Evolutionary conservation across 129 eudicot species (phyloP), one percentile per base, ranked within the genome.

Genomic region (Deinandra increscens): DNA sequence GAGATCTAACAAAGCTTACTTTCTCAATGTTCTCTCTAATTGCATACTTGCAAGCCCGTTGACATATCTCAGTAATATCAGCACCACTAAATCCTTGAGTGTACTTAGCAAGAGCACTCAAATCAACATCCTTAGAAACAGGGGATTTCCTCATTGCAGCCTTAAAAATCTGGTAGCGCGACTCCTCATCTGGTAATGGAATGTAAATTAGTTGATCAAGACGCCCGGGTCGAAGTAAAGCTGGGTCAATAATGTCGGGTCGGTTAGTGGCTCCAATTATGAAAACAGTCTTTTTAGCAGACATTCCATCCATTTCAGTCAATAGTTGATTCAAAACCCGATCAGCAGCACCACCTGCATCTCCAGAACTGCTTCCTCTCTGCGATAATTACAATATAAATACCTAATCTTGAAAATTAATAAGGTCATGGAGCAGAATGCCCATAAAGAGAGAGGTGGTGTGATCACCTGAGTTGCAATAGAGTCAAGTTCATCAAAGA

Each of bases 401-500:
- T 56, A 4, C 17, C 63, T 23, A 56, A 12, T 12, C 38, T 56
- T 26, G 17, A 12, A 56, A 26, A 7, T 5, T 9, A 11, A 23
- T n/a, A 56, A 56, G 63, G 38, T 13, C 39, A 26, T 56, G 7
- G 7, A 20, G 2, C 9, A 14, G 14, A 53, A 53, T 53, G 33
- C 19, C 13, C 2, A 7, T 3, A 53, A 18, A 20, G 6, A 53
- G 60, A 19, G 64, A 23, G 12, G 39, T 58, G 38, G 39, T 58
- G 38, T 58, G 39, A 33, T 61, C 26, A 20, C 76, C 73, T 72
- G 70, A 12, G 75, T 69, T 23, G 75, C 80, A 60, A 76, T 60
- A 56, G 80, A 76, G 26, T 76, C 80, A 2, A 76, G 80, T 46
- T 76, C 80, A n/a, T 76, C 80, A 41, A 76, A 76, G 70, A 76